These are phyloP conservation scores for Phytopythium oedochilum DNA, from an alignment of 352 stramenopile genomes.

Conservation along the genomic window DNA sequence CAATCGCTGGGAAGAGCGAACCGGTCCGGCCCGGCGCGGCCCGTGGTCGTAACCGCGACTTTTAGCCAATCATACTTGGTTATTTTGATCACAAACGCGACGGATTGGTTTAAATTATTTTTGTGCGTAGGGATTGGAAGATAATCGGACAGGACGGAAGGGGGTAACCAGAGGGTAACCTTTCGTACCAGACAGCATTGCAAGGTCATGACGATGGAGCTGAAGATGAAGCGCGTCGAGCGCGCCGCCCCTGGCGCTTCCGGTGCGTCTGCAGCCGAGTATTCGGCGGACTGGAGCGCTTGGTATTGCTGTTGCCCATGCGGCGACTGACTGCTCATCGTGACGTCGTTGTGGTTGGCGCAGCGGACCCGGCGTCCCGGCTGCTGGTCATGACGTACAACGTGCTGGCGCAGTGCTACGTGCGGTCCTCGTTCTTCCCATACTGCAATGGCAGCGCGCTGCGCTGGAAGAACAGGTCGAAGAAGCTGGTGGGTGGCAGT, in stretches of 20 bases:
- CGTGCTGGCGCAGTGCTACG: conserved; percentile 78
- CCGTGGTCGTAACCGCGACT: conserved; percentile 8
- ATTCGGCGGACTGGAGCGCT: no score
- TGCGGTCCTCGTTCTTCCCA: conserved; percentile 74
- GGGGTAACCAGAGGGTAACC: not conserved
- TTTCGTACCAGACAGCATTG: not conserved
- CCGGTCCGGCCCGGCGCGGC: conserved; percentile 15
- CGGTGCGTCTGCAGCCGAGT: not conserved
- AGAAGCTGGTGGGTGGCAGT: conserved; percentile 36
- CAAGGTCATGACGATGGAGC: not conserved
- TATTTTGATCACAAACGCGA: not conserved
- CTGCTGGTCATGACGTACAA: conserved; percentile 87
- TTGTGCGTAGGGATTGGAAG: conserved; percentile 5
- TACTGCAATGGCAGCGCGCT: conserved; percentile 62
- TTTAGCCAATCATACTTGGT: conserved; percentile 17
- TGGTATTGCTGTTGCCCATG: no score
- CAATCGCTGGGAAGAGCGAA: conserved; percentile 39
- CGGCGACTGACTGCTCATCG: not conserved
- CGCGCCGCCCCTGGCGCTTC: conserved; percentile 7
- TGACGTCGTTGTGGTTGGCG: not conserved
- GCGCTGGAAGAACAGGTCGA: conserved; percentile 70
- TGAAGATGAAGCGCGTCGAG: conserved; percentile 25
- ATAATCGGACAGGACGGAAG: not conserved
- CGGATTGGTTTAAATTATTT: conserved; percentile 26
- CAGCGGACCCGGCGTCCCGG: conserved; percentile 14